phyloP scores from a whole-genome alignment of 1,139 yeast genomes.

The Meyerozyma carpophila region DNA sequence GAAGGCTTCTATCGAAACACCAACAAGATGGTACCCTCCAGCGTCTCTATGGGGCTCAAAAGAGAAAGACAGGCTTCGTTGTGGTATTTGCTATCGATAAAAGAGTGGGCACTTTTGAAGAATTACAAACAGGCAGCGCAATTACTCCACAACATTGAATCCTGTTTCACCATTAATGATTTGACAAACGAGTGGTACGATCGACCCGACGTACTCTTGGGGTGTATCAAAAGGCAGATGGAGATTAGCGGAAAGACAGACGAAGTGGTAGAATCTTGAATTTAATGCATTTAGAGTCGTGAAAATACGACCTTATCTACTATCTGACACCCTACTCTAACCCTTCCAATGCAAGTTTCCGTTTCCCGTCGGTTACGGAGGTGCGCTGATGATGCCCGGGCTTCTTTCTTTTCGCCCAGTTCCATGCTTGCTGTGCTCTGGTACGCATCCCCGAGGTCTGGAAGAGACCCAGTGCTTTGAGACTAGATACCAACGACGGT shows the following conservation, averaged over 20 bases:
- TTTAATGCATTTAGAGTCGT: neutral
- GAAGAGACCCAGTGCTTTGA: slow-evolving; percentile 18
- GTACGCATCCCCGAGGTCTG: slow-evolving; percentile 2
- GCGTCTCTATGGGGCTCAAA: slow-evolving; percentile 45
- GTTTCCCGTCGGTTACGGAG: slow-evolving; percentile 33
- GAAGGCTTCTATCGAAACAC: slow-evolving; percentile 32
- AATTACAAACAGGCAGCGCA: slow-evolving; percentile 17
- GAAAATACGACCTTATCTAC: neutral
- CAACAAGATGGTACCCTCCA: slow-evolving; percentile 30
- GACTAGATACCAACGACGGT: slow-evolving; percentile 13
- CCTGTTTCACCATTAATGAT: slow-evolving; percentile 17
- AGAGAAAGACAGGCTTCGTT: slow-evolving; percentile 70
- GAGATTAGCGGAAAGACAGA: slow-evolving; percentile 4
- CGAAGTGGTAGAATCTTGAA: neutral
- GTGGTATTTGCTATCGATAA: slow-evolving; percentile 74
- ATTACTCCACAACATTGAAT: slow-evolving; percentile 16
- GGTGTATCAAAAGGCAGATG: slow-evolving; percentile 20
- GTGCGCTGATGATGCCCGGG: slow-evolving; percentile 8
- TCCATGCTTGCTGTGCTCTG: slow-evolving; percentile 12
- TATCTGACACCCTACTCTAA: slow-evolving; percentile 19
- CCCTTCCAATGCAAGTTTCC: slow-evolving; percentile 39
- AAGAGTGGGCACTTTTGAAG: slow-evolving; percentile 53
- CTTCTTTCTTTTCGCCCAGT: slow-evolving; percentile 19
- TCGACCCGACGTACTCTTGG: slow-evolving; percentile 27
- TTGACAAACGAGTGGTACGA: slow-evolving; percentile 30